Percentiles rank a stretch among this genome's conserved stretches.
Evolutionary conservation across 1,284 basidiomycete species (phyloP).

Genomic region (Heterobasidion annosum): DNA sequence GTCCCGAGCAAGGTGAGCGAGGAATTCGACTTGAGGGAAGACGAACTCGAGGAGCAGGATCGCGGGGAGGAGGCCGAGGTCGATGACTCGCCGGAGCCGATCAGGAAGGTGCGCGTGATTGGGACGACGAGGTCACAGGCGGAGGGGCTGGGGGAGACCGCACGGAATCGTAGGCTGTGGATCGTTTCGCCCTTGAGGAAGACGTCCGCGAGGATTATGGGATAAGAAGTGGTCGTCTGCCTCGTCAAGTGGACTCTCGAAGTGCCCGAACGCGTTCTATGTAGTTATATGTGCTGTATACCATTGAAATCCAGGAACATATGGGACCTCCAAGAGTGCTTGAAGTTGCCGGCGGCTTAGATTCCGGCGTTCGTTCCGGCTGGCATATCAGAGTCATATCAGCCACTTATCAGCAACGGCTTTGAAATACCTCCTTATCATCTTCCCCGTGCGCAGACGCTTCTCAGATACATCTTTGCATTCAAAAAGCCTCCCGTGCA

Average conservation of each 20-base stretch:
- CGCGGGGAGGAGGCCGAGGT: conserved; percentile 66
- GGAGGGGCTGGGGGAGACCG: conserved; percentile 16
- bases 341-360: too few species aligned
- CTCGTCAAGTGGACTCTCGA: neutral
- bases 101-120: conserved; percentile 33
- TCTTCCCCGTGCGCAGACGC: too few species aligned
- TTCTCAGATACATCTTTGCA: too few species aligned
- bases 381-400: too few species aligned
- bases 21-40: conserved; percentile 59
- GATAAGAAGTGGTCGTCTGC: neutral
- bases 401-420: too few species aligned
- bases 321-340: too few species aligned
- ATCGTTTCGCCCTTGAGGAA: conserved; percentile 27
- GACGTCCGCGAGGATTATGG: neutral
- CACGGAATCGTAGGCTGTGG: conserved; percentile 28
- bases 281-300: too few species aligned
- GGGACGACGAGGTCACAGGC: conserved; percentile 22
- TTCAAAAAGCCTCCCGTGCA: too few species aligned
- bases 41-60: conserved; percentile 71
- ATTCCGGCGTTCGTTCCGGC: too few species aligned
- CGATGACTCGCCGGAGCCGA: conserved; percentile 55
- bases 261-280: neutral
- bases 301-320: too few species aligned
- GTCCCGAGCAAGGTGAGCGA: conserved; percentile 46
- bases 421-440: too few species aligned